Evolutionary conservation across 2,329 filamentous ascomycete genomes (phyloP).

Genomic region (Colletotrichum somersetense): DNA sequence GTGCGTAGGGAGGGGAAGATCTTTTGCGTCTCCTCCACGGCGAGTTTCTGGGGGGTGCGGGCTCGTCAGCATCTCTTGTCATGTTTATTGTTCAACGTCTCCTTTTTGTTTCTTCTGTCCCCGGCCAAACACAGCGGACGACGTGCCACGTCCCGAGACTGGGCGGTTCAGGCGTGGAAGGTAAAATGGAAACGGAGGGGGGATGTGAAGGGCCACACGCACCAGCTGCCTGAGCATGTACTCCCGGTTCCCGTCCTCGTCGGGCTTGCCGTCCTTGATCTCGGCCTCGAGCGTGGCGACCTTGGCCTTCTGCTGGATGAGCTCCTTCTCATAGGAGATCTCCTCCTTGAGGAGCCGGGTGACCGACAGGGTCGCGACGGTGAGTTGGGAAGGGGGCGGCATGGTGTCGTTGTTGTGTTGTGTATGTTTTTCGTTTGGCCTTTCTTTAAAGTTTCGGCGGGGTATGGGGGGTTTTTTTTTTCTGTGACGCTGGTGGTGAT

Average conservation of each 20-base stretch:
- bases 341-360: conserved; percentile 92
- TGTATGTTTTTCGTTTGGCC: conserved; percentile 7
- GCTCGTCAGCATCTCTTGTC: neutral
- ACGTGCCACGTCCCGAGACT: neutral
- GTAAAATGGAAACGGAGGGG: neutral
- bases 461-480: neutral
- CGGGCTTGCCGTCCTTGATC: conserved; percentile 60
- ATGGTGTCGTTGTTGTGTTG: conserved; percentile 61
- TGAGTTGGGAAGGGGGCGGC: conserved; percentile 81
- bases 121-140: neutral
- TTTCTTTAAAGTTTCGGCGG: conserved; percentile 4
- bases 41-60: conserved; percentile 71
- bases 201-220: conserved; percentile 45
- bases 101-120: neutral
- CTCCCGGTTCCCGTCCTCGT: conserved; percentile 79
- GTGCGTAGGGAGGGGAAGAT: conserved; percentile 80
- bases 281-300: conserved; percentile 77
- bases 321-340: conserved; percentile 88
- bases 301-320: conserved; percentile 78
- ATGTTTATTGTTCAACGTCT: too few relatives aligned
- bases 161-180: neutral
- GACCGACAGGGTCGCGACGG: conserved; percentile 84
- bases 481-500: neutral
- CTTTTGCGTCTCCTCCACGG: conserved; percentile 87
- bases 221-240: conserved; percentile 91